phyloP scores from a whole-genome alignment of 2,329 filamentous ascomycete species.

The Ceratocystis colombiana region DNA sequence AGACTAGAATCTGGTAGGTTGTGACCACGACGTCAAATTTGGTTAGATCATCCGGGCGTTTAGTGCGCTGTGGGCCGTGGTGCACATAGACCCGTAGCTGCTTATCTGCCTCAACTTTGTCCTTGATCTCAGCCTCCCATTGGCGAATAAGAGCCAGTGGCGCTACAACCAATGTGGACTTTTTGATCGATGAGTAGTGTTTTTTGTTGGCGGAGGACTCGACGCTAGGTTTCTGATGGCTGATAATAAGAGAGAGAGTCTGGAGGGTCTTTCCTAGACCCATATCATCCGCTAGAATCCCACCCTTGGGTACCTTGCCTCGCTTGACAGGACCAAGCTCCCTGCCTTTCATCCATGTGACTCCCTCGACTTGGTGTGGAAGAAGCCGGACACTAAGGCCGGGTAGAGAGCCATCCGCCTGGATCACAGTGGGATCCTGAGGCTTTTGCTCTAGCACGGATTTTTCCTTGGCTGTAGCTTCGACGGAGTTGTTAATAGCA shows the following conservation, averaged over 20 bases:
- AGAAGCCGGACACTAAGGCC: conserved; percentile 81
- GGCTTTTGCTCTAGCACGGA: not conserved
- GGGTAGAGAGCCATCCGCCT: conserved; percentile 44
- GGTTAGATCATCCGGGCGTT: conserved; percentile 63
- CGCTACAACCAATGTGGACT: conserved; percentile 81
- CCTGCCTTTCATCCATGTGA: conserved; percentile 89
- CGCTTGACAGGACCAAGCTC: conserved; percentile 79
- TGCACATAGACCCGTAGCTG: conserved; percentile 76
- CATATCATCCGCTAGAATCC: conserved; percentile 95
- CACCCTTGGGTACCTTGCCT: conserved; percentile 74
- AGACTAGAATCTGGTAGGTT: conserved; percentile 90
- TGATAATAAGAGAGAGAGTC: conserved; percentile 77
- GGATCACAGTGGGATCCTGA: conserved; percentile 15
- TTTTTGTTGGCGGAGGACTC: conserved; percentile 47
- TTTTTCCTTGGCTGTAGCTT: not conserved
- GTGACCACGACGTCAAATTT: conserved; percentile 93
- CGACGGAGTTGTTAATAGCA: not conserved
- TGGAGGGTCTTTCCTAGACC: conserved; percentile 94
- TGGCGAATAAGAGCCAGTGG: conserved; percentile 91
- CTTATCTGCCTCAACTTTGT: conserved; percentile 62
- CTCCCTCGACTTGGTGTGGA: conserved; percentile 87
- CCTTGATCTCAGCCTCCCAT: conserved; percentile 88
- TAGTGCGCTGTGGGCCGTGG: conserved; percentile 77
- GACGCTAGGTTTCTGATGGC: conserved; percentile 56
- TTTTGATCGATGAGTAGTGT: conserved; percentile 58